These are phyloP conservation scores for Dacryopinax primogenitus DNA, from an alignment of 768 basidiomycete species.

Conservation along the genomic window DNA sequence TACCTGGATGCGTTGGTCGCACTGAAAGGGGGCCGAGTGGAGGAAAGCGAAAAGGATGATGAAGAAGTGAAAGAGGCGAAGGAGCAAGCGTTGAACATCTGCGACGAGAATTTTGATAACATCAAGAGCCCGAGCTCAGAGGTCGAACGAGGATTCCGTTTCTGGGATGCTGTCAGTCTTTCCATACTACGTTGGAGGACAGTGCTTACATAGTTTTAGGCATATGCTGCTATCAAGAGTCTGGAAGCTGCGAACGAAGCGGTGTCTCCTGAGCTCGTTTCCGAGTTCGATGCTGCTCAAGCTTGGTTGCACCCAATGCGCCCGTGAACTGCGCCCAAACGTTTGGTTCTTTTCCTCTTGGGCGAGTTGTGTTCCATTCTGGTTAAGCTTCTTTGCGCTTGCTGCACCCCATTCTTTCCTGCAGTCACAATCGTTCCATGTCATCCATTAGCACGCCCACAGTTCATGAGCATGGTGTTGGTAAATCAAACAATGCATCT, in stretches of 20 bases:
- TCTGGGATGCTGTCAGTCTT: conserved; percentile 88
- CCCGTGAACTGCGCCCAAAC: conserved; percentile 38
- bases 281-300: conserved; percentile 93
- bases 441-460: too few relatives aligned
- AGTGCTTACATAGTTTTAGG: conserved; percentile 30
- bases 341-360: background rate
- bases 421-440: too few relatives aligned
- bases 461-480: too few relatives aligned
- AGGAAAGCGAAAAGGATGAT: conserved; percentile 48
- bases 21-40: conserved; percentile 67
- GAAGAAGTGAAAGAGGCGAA: conserved; percentile 75
- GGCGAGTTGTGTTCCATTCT: background rate
- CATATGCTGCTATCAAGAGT: conserved; percentile 78
- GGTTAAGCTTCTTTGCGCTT: background rate
- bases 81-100: conserved; percentile 73
- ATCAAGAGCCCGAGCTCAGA: conserved; percentile 78
- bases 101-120: conserved; percentile 82
- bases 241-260: conserved; percentile 62
- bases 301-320: conserved; percentile 87
- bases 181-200: background rate
- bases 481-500: too few relatives aligned
- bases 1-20: conserved; percentile 88
- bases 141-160: conserved; percentile 92
- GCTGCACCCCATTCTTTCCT: background rate
- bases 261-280: conserved; percentile 74